These are phyloP conservation scores for Lumnitzera racemosa DNA, from an alignment of 345 rosid species.

Conservation along the genomic window DNA sequence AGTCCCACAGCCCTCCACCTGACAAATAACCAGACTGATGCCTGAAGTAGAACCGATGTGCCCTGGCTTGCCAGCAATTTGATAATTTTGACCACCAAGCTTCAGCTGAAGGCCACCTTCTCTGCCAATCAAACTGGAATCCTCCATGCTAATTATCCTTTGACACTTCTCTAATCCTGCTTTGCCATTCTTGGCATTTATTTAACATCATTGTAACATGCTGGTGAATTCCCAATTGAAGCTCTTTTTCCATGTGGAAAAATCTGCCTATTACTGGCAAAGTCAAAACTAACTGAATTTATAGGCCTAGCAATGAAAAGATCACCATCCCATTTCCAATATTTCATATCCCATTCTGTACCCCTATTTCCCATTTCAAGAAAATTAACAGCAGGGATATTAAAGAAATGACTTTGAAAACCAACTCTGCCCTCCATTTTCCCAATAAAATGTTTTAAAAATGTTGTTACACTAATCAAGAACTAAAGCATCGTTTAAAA, in stretches of 20 bases:
- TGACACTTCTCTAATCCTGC: conserved; percentile 65
- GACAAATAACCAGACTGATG: conserved; percentile 60
- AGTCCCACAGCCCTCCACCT: conserved; percentile 86
- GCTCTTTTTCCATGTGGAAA: conserved; percentile 38
- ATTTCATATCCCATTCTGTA: conserved; percentile 86
- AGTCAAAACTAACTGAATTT: conserved; percentile 38
- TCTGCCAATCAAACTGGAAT: conserved; percentile 28
- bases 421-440: too few species aligned
- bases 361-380: conserved; percentile 54
- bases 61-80: conserved; percentile 31
- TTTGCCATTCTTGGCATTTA: conserved; percentile 23
- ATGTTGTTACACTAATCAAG: too few species aligned
- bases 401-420: conserved; percentile 4
- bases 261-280: conserved; percentile 34
- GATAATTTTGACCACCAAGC: conserved; percentile 58
- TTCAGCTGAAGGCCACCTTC: conserved; percentile 62
- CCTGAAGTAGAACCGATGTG: conserved; percentile 25
- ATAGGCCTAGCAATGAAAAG: conserved; percentile 69
- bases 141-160: conserved; percentile 58
- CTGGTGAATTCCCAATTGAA: conserved; percentile 49
- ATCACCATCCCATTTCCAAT: conserved; percentile 99
- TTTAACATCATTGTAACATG: conserved; percentile 37
- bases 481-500: too few species aligned
- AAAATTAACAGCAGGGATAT: conserved; percentile 35
- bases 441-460: too few species aligned